These are phyloP conservation scores for Phytopythium cucurbitacearum DNA, from an alignment of 352 stramenopile species.

Conservation along the genomic window DNA sequence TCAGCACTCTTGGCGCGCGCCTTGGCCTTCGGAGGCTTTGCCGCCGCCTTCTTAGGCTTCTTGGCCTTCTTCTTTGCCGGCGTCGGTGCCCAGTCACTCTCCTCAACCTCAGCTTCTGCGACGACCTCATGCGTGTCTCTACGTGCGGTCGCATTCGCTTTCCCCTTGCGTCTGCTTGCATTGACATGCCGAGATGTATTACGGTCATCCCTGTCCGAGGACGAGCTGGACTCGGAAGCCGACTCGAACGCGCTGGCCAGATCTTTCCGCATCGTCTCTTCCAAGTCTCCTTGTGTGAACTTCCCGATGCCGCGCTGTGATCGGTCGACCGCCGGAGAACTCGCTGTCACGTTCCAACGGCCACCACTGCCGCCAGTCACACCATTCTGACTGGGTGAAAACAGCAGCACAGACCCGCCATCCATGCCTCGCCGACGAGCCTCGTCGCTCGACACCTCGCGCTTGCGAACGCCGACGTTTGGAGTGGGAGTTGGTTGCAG, in stretches of 20 bases:
- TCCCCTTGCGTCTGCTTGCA: conserved; percentile 15
- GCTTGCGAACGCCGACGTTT: conserved; percentile 26
- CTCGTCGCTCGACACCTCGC: conserved; percentile 34
- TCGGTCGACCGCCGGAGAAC: conserved; percentile 43
- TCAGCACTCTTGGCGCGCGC: conserved; percentile 5
- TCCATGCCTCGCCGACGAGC: conserved; percentile 8
- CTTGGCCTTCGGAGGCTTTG: conserved; percentile 17
- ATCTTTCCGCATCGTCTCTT: conserved; percentile 62
- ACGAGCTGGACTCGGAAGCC: conserved; percentile 17
- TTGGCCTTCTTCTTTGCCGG: conserved; percentile 36
- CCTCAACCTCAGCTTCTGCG: conserved; percentile 1
- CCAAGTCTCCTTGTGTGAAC: conserved; percentile 55
- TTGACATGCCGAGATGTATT: conserved; percentile 12
- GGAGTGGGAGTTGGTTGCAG: conserved; percentile 41
- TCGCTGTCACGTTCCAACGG: conserved; percentile 54
- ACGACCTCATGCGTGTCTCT: background rate
- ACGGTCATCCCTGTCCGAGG: conserved; percentile 9
- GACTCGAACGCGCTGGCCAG: conserved; percentile 39
- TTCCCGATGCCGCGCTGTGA: conserved; percentile 7
- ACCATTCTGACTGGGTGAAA: conserved; percentile 44
- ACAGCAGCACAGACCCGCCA: conserved; percentile 34
- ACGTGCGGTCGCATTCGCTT: background rate
- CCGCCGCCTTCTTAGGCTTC: conserved; percentile 34
- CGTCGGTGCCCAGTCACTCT: background rate
- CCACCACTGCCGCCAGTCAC: conserved; percentile 10